Evolutionary conservation across 306 rosid species (phyloP), one percentile per base, ranked within the genome.

Genomic region (Vigna reflexopilosa): DNA sequence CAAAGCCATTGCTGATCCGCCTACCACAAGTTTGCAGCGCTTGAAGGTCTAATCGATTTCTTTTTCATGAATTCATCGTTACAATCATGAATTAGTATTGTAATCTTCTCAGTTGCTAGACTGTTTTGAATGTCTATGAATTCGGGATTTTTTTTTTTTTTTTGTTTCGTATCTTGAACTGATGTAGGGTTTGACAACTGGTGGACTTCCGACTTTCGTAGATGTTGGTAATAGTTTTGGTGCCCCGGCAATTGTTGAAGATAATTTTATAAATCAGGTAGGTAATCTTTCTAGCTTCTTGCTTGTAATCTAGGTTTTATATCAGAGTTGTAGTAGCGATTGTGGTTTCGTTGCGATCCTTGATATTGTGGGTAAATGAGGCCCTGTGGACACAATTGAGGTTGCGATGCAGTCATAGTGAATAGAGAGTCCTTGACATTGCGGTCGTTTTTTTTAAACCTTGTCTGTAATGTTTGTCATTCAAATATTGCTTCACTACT

Each of bases 191-290:
- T 80, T 95, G 91, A 92, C 93, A 9, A 95, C 98, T 0, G 98
- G 98, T 70, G 98, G 98, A 44, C 92, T 95, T 63, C 98, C 98
- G 30, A 95, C 98, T 80, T 95, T 95, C 87, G 88, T 95, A 20
- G 98, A 95, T 87, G 93, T 95, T 68, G 98, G 98, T 45, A 95
- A 95, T 83, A 95, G 97, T 90, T 95, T 95, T 67, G 98, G 98
- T 67, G 98, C 98, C 22, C 93, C 97, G 0, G 98, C 96, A 51
- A 93, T 93, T 61, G 82, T 85, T 63, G 98, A 93, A 85, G 97
- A 93, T 81, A 93, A 89, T 77, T 88, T 93, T 28, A 77, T 93
- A 34, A 88, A 89, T 84, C 96, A 93, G 90, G 97, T 80, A 67
- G 17, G 56, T 13, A 2, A 75, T 81, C 42, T 28, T 64, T 52